phyloP scores from a whole-genome alignment of 768 basidiomycete genomes.

The Xanthoconium stramineum region DNA sequence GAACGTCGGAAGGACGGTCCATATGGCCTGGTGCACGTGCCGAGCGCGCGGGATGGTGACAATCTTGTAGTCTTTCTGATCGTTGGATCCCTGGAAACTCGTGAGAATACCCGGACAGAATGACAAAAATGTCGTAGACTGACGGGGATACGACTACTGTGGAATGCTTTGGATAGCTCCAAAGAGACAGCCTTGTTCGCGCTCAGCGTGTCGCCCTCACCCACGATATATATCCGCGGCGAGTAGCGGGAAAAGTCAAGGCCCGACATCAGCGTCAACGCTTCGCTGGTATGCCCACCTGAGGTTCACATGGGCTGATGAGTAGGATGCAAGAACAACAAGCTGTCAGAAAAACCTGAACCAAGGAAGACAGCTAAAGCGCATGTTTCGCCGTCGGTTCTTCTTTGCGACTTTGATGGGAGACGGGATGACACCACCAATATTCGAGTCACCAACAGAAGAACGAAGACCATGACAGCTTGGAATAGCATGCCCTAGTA shows the following conservation, averaged over 20 bases:
- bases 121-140: slow-evolving; percentile 1
- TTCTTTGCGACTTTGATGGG: slow-evolving; percentile 11
- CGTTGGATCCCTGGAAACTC: slow-evolving; percentile 3
- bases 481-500: slow-evolving; percentile 15
- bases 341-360: slow-evolving; percentile 59
- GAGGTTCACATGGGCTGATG: slow-evolving; percentile 13
- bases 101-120: slow-evolving; percentile 10
- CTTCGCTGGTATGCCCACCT: slow-evolving; percentile 97
- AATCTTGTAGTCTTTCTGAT: slow-evolving; percentile 40
- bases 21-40: slow-evolving; percentile 74
- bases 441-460: slow-evolving; percentile 19
- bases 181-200: slow-evolving; percentile 62
- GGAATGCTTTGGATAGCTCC: slow-evolving; percentile 42
- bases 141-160: slow-evolving; percentile 10
- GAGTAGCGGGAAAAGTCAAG: slow-evolving; percentile 75
- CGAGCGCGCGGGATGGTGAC: slow-evolving; percentile 84
- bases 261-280: slow-evolving; percentile 64
- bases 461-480: background rate
- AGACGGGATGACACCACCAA: slow-evolving; percentile 15
- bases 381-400: slow-evolving; percentile 31
- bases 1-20: slow-evolving; percentile 67
- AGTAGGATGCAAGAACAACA: background rate
- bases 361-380: slow-evolving; percentile 85
- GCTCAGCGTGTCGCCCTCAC: slow-evolving; percentile 80
- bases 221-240: slow-evolving; percentile 76